Conservation (phyloP, 768 basidiomycete genomes). For the Boletellus sp. region DNA sequence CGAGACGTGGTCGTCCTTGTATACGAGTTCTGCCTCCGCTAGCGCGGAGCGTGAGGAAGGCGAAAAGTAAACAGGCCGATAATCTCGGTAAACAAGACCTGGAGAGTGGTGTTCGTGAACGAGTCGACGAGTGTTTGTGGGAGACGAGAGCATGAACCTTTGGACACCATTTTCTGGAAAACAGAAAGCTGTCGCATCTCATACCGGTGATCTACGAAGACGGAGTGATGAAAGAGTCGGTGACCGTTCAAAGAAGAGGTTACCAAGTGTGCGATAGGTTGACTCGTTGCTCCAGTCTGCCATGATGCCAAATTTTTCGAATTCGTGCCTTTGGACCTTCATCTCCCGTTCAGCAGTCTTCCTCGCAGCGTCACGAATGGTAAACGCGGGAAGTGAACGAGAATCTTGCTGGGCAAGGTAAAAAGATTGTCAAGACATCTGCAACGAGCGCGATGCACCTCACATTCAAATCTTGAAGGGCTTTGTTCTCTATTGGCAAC, state of each 20-base stretch:
- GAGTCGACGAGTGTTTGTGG: neutral
- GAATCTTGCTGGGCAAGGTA: slow-evolving; percentile 48
- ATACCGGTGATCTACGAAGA: slow-evolving; percentile 67
- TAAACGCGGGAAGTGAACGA: slow-evolving; percentile 48
- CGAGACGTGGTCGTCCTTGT: slow-evolving; percentile 85
- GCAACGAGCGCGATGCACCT: neutral
- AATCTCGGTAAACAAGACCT: slow-evolving; percentile 82
- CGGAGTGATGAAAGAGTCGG: neutral
- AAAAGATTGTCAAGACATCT: neutral
- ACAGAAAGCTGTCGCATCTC: slow-evolving; percentile 84
- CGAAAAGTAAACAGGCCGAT: slow-evolving; percentile 91
- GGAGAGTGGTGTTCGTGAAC: neutral
- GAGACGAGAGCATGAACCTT: slow-evolving; percentile 43
- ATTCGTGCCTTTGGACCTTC: slow-evolving; percentile 71
- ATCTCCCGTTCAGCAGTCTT: slow-evolving; percentile 73
- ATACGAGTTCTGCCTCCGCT: slow-evolving; percentile 91
- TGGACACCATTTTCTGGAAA: slow-evolving; percentile 85
- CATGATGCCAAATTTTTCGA: slow-evolving; percentile 83
- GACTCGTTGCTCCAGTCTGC: slow-evolving; percentile 74
- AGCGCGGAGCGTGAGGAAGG: slow-evolving; percentile 92
- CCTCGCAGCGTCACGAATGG: slow-evolving; percentile 69
- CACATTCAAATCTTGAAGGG: slow-evolving; percentile 72
- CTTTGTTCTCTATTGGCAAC: slow-evolving; percentile 94
- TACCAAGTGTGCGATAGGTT: slow-evolving; percentile 87
- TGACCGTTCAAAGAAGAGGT: slow-evolving; percentile 1